A percentile compares a stretch with the other conserved stretches of the same genome.
Evolutionary conservation across 1,284 basidiomycete species (phyloP).

Genomic region (Limonomyces culmigenus): DNA sequence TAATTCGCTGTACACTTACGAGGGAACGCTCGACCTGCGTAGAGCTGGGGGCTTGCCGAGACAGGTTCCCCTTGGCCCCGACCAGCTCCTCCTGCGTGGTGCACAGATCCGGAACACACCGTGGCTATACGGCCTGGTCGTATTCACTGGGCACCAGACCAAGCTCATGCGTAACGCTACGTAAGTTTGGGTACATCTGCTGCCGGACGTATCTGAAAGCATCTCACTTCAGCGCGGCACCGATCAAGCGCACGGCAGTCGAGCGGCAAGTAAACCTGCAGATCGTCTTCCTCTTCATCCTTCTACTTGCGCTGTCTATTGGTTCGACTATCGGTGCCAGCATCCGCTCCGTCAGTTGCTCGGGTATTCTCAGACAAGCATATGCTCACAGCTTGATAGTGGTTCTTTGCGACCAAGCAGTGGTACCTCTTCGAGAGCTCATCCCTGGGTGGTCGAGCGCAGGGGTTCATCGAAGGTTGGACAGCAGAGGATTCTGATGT

Average conservation of each 20-base stretch:
- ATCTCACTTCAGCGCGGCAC: constrained; percentile 49
- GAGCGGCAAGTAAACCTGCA: constrained; percentile 94
- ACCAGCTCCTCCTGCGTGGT: constrained; percentile 87
- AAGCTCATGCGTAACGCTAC: constrained; percentile 95
- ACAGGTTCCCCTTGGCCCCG: constrained; percentile 83
- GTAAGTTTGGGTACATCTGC: constrained; percentile 26
- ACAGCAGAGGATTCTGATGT: background rate
- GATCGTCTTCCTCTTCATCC: constrained; percentile 89
- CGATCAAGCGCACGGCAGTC: constrained; percentile 92
- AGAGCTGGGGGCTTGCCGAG: constrained; percentile 43
- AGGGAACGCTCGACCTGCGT: constrained; percentile 63
- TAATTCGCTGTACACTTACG: constrained; percentile 94
- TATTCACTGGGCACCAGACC: constrained; percentile 97
- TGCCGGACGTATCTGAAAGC: background rate
- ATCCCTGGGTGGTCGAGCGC: constrained; percentile 29
- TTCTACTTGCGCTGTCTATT: constrained; percentile 77
- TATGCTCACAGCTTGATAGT: background rate
- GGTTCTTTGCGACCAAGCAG: constrained; percentile 3
- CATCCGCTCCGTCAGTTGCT: constrained; percentile 42
- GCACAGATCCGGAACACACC: constrained; percentile 94
- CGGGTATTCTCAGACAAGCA: background rate
- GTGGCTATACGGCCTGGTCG: constrained; percentile 89
- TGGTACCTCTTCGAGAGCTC: constrained; percentile 17
- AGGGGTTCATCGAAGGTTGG: constrained; percentile 66
- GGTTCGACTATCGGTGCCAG: constrained; percentile 88